Evolutionary conservation across 2,329 filamentous ascomycete species (phyloP), one percentile per base, ranked within the genome.

Genomic region (Fusarium subglutinans): DNA sequence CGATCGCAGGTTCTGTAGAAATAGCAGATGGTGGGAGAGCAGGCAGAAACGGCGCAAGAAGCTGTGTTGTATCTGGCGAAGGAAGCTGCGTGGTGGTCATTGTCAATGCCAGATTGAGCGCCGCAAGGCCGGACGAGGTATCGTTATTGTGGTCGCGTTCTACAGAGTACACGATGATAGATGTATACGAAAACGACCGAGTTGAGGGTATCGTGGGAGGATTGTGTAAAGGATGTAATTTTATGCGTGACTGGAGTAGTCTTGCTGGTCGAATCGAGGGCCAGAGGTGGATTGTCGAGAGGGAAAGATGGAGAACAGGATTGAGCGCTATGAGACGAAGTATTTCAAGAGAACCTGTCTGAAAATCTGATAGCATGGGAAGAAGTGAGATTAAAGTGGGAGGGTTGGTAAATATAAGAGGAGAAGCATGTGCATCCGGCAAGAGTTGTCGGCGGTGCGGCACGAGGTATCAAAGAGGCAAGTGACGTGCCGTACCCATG

Each of bases 11-110:
- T 66, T 88, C 82, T 22, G 87, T 85, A 33, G 90, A 90, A 69
- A 88, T 84, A 45, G 90, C 84, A 40, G 90, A 89, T 30, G 88
- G 86, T 17, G 89, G 89, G 41, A 93, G 83, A 43, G 90, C 87
- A 14, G 89, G 87, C 53, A 93, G 85, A 64, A 92, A 84, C 54
- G 89, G 87, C 20, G 86, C 84, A 38, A 92, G 81, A 37, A 90
- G 83, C 50, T 72, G 67, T 63, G 85, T 81, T 64, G 86, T 78
- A 78, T 87, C 83, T 44, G 88, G 87, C 56, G 85, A 80, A 60
- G 80, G 71, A 71, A 88, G 78, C 62, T 76, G 72, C 30, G 76
- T 70, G 47, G 76, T 72, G 38, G 77, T 64, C 80, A 82, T 82
- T 66, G 41, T 73, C 76, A 60, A 62, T 33, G 44, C 18, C 35